Percentiles rank a stretch among this genome's conserved stretches.
phyloP scores from a whole-genome alignment of 306 rosid species.

The Neltuma alba region DNA sequence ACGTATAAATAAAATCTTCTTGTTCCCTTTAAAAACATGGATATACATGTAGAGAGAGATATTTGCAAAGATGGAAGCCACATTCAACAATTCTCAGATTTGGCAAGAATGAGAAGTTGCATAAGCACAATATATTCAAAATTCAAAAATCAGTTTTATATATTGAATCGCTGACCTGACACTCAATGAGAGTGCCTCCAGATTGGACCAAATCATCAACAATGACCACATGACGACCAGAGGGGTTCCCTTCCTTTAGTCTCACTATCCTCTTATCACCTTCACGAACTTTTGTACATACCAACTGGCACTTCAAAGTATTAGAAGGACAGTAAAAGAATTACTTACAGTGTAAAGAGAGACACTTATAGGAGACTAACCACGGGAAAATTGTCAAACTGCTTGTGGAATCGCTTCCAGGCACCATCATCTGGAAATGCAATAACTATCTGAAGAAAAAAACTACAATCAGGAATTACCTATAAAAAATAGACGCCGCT shows the following conservation, averaged over 20 bases:
- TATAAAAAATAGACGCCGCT: constrained; percentile 8
- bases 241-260: constrained; percentile 86
- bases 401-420: constrained; percentile 98
- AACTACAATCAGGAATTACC: constrained; percentile 20
- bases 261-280: constrained; percentile 94
- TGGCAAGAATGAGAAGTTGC: constrained; percentile 15
- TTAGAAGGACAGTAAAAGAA: constrained; percentile 22
- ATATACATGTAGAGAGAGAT: neutral
- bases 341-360: constrained; percentile 1
- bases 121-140: constrained; percentile 2
- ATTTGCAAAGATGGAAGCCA: neutral
- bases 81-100: neutral
- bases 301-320: constrained; percentile 62
- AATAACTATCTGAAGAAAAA: constrained; percentile 75
- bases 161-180: constrained; percentile 65
- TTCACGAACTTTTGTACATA: constrained; percentile 92
- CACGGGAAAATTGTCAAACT: constrained; percentile 70
- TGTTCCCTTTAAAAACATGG: neutral
- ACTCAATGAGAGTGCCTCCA: constrained; percentile 92
- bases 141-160: neutral
- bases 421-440: constrained; percentile 99
- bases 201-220: constrained; percentile 99
- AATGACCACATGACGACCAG: constrained; percentile 89
- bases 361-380: constrained; percentile 47
- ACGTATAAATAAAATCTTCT: neutral